Base-by-base conservation (phyloP, 1,284 basidiomycete genomes). In the Rhodotorula sp. region DNA sequence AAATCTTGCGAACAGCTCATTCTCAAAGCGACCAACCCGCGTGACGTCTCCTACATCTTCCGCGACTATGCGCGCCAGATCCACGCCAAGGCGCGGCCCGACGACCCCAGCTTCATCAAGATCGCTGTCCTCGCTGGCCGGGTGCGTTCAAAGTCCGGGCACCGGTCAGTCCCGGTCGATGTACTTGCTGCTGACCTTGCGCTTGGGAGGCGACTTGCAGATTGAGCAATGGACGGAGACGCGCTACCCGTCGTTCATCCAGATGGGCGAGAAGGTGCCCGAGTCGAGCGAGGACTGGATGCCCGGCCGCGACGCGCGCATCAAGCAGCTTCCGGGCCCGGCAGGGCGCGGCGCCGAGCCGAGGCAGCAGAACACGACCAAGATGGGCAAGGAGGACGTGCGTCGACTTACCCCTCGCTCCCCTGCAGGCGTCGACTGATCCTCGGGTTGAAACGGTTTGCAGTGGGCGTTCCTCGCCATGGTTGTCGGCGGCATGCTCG, bases 31-130 rank as follows among this genome's bases (percentile, higher is more conserved):
- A 91, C 91, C 52, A 98, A 98, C 82, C 92, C 93, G 0, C 87
- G 93, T 49, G 94, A 98, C 78, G 93, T 98, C 1, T 89, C 93
- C 0, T 87, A 89, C 79, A 89, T 95, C 74, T 98, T 98, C 87
- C 87, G 89, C 34, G 86, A 90, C 42, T 93, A 91, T 79, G 88
- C 89, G 0, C 88, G 90, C 48, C 85, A 85, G 75, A 97, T 99
- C 74, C 94, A 97, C 82, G 84, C 86, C 41, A 91, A 91, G 78
- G 87, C 92, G 0, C 81, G 85, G 42, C 88, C 91, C 16, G 85
- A 89, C 64, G 96, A 99, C 81, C 94, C 95, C 55, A 93, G 90
- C 83, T 94, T 91, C 82, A 83, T 96, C 72, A 86, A 87, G 56
- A 82, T 97, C 72, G 90, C 89, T 55, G 86, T 95, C 62, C 88